phyloP scores from a whole-genome alignment of 768 basidiomycete species.

The Tricholoma sp. region DNA sequence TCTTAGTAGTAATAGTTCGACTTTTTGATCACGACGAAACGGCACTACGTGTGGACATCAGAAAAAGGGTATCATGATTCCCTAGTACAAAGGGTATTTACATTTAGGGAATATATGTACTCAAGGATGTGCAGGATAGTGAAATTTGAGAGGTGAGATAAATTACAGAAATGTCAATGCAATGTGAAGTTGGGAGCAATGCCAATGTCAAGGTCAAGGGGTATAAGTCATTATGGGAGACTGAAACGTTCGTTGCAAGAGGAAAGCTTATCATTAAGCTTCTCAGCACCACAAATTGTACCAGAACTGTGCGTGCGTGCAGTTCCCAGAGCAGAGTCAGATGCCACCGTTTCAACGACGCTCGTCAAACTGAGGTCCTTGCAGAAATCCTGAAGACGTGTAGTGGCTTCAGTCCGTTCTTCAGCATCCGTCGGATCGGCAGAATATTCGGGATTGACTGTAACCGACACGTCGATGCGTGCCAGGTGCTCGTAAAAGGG shows the following conservation, averaged over 20 bases:
- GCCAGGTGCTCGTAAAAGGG: slow-evolving; percentile 46
- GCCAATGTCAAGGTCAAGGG: neutral
- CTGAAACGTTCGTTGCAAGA: neutral
- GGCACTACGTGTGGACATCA: no score
- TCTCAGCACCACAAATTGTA: neutral
- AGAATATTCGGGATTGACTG: slow-evolving; percentile 27
- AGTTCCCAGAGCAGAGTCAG: slow-evolving; percentile 12
- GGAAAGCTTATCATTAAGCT: neutral
- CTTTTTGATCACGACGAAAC: no score
- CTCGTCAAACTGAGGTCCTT: slow-evolving; percentile 40
- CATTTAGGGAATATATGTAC: neutral
- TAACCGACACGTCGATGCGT: slow-evolving; percentile 44
- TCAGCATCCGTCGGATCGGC: slow-evolving; percentile 31
- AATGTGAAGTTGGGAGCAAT: neutral
- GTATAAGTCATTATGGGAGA: neutral
- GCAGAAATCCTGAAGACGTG: slow-evolving; percentile 45
- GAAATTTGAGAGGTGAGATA: neutral
- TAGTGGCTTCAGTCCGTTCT: slow-evolving; percentile 35
- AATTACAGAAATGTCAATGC: neutral
- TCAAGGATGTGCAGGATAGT: neutral
- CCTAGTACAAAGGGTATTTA: neutral
- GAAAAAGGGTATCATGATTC: neutral
- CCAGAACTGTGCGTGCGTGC: slow-evolving; percentile 1
- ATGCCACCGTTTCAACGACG: slow-evolving; percentile 22
- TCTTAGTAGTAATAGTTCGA: no score